Percentiles rank a stretch among this genome's conserved stretches.
Evolutionary conservation across 73 alveolate genomes (phyloP).

Genomic region (Paramecium bursaria): DNA sequence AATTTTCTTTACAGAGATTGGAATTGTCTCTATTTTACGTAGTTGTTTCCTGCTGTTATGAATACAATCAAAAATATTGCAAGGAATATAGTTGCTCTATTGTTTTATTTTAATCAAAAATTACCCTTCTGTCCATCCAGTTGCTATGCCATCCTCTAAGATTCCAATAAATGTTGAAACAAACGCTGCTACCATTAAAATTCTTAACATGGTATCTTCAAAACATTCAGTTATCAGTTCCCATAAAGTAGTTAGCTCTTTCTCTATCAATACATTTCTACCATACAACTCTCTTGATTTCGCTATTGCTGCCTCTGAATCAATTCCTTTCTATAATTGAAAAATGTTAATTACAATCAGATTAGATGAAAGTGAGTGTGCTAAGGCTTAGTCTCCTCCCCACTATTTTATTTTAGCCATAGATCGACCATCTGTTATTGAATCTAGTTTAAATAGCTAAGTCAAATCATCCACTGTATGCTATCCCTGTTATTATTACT

Average conservation of each 20-base stretch:
- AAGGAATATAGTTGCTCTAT: slow-evolving; percentile 91
- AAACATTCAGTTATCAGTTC: slow-evolving; percentile 85
- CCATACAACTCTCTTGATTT: slow-evolving; percentile 48
- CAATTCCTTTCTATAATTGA: slow-evolving; percentile 57
- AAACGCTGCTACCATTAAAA: slow-evolving; percentile 92
- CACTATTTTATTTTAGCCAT: slow-evolving; percentile 1
- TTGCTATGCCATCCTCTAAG: slow-evolving; percentile 84
- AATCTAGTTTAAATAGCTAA: slow-evolving; percentile 5
- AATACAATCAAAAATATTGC: slow-evolving; percentile 91
- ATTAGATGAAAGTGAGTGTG: slow-evolving; percentile 65
- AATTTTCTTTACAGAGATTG: slow-evolving; percentile 81
- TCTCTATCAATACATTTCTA: slow-evolving; percentile 31
- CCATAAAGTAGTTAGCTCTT: slow-evolving; percentile 59
- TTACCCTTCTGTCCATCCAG: slow-evolving; percentile 95
- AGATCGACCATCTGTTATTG: slow-evolving; percentile 18
- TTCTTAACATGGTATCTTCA: slow-evolving; percentile 93
- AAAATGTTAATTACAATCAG: neutral
- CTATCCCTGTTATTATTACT: no score
- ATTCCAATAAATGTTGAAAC: slow-evolving; percentile 94
- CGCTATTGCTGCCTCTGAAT: neutral
- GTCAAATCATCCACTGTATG: neutral
- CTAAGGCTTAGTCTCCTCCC: slow-evolving; percentile 65
- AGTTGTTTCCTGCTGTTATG: slow-evolving; percentile 93
- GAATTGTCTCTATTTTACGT: slow-evolving; percentile 87
- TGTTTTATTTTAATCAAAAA: slow-evolving; percentile 46